These are phyloP conservation scores for Coemansia sp. DNA, from an alignment of 192 early-diverging fungal genomes.

Conservation along the genomic window DNA sequence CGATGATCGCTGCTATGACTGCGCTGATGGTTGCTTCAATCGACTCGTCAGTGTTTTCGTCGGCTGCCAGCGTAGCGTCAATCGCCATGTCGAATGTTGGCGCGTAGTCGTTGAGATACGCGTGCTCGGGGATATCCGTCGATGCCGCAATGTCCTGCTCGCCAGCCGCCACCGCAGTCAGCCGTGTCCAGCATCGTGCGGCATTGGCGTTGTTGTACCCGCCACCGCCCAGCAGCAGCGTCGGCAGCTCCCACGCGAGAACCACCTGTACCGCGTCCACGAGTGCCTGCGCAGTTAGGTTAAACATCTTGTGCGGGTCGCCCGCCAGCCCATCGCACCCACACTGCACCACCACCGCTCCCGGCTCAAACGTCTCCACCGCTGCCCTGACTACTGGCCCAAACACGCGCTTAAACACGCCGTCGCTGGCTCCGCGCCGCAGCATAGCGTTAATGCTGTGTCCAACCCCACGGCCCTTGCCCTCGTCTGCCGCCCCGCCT, in stretches of 20 bases:
- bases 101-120: constrained; percentile 63
- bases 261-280: constrained; percentile 16
- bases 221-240: constrained; percentile 56
- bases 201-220: constrained; percentile 93
- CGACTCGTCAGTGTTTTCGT: constrained; percentile 23
- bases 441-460: constrained; percentile 92
- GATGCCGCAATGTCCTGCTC: constrained; percentile 4
- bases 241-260: constrained; percentile 14
- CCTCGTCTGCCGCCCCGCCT: constrained; percentile 78
- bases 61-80: constrained; percentile 13
- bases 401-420: constrained; percentile 78
- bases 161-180: constrained; percentile 74
- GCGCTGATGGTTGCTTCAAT: constrained; percentile 6
- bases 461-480: constrained; percentile 73
- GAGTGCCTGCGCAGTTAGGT: constrained; percentile 38
- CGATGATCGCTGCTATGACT: neutral
- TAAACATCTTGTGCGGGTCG: constrained; percentile 46
- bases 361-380: constrained; percentile 73
- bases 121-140: constrained; percentile 65
- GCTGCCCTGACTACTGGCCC: constrained; percentile 68
- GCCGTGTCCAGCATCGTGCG: constrained; percentile 91
- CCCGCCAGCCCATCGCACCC: constrained; percentile 60
- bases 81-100: constrained; percentile 39
- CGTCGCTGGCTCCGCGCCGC: constrained; percentile 84
- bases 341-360: constrained; percentile 89